Conservation (phyloP, 805 yeast genomes). For the Kodamaea fukazawae region DNA sequence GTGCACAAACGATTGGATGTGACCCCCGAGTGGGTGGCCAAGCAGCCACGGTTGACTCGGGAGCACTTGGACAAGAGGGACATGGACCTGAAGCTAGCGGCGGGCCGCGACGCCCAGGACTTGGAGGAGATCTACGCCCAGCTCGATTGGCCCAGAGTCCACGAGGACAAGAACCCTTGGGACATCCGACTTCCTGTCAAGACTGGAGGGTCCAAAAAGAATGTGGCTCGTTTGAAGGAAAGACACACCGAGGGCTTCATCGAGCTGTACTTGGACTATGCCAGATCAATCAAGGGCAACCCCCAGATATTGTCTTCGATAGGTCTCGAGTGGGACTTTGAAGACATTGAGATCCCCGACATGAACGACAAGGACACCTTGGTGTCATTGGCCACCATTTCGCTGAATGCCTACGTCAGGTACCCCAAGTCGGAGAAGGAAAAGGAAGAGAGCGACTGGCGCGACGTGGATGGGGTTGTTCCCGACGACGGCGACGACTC, state of each 20-base stretch:
- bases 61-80: slow-evolving; percentile 2
- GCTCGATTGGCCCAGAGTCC: slow-evolving; percentile 37
- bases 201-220: slow-evolving; percentile 16
- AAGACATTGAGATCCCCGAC: slow-evolving; percentile 62
- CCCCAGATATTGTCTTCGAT: slow-evolving; percentile 36
- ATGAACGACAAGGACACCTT: slow-evolving; percentile 71
- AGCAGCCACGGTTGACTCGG: slow-evolving; percentile 7
- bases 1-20: slow-evolving; percentile 51
- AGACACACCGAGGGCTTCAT: slow-evolving; percentile 56
- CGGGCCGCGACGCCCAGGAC: slow-evolving; percentile 6
- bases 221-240: slow-evolving; percentile 28
- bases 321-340: slow-evolving; percentile 61
- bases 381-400: slow-evolving; percentile 73
- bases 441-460: slow-evolving; percentile 71
- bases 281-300: slow-evolving; percentile 42
- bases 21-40: slow-evolving; percentile 37
- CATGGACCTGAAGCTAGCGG: slow-evolving; percentile 1
- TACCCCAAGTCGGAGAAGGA: slow-evolving; percentile 56
- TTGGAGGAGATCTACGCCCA: slow-evolving; percentile 13
- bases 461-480: slow-evolving; percentile 58
- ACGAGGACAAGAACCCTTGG: slow-evolving; percentile 39
- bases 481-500: slow-evolving; percentile 56
- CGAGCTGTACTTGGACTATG: slow-evolving; percentile 62
- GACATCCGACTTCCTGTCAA: slow-evolving; percentile 31
- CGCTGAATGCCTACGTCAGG: slow-evolving; percentile 87